Evolutionary conservation across 345 rosid species (phyloP).

Genomic region (Gossypioides kirkii): DNA sequence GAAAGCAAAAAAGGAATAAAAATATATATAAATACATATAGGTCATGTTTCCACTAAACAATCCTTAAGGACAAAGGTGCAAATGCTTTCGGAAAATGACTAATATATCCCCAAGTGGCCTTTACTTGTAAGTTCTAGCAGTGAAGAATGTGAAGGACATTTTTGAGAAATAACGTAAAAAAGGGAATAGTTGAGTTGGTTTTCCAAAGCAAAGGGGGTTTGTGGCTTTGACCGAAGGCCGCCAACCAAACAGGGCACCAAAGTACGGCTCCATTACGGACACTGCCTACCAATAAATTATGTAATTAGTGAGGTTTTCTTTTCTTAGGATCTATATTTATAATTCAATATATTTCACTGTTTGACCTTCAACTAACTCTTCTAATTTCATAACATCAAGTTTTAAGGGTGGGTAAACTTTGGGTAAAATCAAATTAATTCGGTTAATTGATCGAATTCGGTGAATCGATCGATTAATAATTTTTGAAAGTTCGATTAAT

Average conservation of each 20-base stretch:
- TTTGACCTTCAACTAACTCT: not conserved
- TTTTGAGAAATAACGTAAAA: not conserved
- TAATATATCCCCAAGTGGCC: not conserved
- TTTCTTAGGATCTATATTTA: too few species aligned
- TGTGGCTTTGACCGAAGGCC: not conserved
- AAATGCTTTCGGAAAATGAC: not conserved
- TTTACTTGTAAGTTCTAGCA: not conserved
- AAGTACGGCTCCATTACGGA: conserved; percentile 8
- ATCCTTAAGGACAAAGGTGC: conserved; percentile 14
- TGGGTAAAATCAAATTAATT: too few species aligned
- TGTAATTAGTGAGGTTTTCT: too few species aligned
- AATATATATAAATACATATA: not conserved
- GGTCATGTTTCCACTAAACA: conserved; percentile 10
- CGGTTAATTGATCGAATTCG: too few species aligned
- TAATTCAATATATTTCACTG: too few species aligned
- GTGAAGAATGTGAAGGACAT: not conserved
- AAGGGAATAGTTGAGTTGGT: conserved; percentile 1
- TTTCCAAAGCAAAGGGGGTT: not conserved
- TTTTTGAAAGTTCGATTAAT: too few species aligned
- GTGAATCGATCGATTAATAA: too few species aligned
- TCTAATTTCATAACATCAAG: too few species aligned
- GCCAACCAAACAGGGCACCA: not conserved
- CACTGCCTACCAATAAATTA: not conserved
- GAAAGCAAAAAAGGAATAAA: not conserved
- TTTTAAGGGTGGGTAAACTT: too few species aligned